These are phyloP conservation scores for Macadamia integrifolia DNA, from an alignment of 164 flowering plant genomes.

Conservation along the genomic window DNA sequence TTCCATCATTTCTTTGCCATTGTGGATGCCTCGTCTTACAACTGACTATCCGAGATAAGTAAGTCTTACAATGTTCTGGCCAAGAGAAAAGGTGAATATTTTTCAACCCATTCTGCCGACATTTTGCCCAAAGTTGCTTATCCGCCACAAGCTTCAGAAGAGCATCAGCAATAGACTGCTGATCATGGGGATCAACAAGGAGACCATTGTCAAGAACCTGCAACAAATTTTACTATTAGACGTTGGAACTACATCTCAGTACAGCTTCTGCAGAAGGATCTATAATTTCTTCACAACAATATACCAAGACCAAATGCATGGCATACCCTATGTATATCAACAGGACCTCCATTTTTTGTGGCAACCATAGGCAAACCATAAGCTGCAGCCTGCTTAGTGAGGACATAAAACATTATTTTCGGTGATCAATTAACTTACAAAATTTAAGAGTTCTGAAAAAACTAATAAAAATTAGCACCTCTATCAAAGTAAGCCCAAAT, in stretches of 20 bases:
- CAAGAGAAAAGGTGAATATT: conserved; percentile 93
- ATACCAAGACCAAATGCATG: conserved; percentile 1
- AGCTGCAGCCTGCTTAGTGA: conserved; percentile 76
- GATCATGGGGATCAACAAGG: conserved; percentile 94
- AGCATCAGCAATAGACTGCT: conserved; percentile 88
- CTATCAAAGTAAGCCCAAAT: conserved; percentile 95
- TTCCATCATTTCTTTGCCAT: conserved; percentile 54
- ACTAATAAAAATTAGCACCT: conserved; percentile 39
- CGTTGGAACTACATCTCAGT: background rate
- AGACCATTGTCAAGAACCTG: conserved; percentile 97
- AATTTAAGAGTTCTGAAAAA: background rate
- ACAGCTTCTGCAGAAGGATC: background rate
- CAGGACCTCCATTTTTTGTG: conserved; percentile 98
- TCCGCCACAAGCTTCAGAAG: conserved; percentile 91
- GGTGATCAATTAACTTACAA: background rate
- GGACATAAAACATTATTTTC: background rate
- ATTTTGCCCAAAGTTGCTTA: conserved; percentile 88
- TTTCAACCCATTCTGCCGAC: conserved; percentile 82
- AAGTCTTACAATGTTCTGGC: conserved; percentile 96
- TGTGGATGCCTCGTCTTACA: conserved; percentile 89
- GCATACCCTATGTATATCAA: conserved; percentile 84
- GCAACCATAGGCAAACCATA: conserved; percentile 97
- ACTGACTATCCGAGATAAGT: conserved; percentile 72
- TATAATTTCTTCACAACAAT: background rate
- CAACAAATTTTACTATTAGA: conserved; percentile 7